Percentiles rank a stretch among this genome's conserved stretches.
Evolutionary conservation across 441 rosid genomes (phyloP).

Genomic region (Brassica balearica): DNA sequence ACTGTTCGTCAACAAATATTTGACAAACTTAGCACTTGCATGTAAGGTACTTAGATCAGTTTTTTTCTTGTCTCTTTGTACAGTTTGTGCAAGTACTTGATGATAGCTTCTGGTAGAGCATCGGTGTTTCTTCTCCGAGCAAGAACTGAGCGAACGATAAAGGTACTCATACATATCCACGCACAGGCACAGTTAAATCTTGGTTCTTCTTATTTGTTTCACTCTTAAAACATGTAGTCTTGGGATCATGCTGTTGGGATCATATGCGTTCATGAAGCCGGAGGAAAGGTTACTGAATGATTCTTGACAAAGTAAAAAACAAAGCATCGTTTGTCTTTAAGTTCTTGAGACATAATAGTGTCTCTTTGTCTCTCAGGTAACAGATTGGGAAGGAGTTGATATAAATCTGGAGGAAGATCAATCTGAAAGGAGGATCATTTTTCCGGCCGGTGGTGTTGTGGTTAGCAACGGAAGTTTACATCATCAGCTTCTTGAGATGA

Average conservation of each 20-base stretch:
- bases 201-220: conserved; percentile 5
- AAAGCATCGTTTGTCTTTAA: background rate
- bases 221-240: conserved; percentile 50
- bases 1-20: background rate
- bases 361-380: conserved; percentile 54
- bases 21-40: too few relatives aligned
- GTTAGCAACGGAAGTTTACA: conserved; percentile 70
- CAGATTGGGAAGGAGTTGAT: conserved; percentile 76
- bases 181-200: background rate
- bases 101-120: conserved; percentile 82
- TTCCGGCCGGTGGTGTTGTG: conserved; percentile 69
- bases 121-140: conserved; percentile 56
- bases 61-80: conserved; percentile 15
- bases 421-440: conserved; percentile 62
- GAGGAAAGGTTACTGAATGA: conserved; percentile 72
- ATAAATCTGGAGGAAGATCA: conserved; percentile 65
- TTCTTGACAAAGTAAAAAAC: background rate
- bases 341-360: background rate
- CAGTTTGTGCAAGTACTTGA: conserved; percentile 78
- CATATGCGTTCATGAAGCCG: conserved; percentile 89
- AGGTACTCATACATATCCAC: conserved; percentile 46
- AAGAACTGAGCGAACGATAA: conserved; percentile 45
- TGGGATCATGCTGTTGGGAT: conserved; percentile 98
- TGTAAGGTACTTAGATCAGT: conserved; percentile 9
- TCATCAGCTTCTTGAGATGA: conserved; percentile 54